Conservation (phyloP, 2,329 filamentous ascomycete genomes). For the Bimuria novae-zelandiae region DNA sequence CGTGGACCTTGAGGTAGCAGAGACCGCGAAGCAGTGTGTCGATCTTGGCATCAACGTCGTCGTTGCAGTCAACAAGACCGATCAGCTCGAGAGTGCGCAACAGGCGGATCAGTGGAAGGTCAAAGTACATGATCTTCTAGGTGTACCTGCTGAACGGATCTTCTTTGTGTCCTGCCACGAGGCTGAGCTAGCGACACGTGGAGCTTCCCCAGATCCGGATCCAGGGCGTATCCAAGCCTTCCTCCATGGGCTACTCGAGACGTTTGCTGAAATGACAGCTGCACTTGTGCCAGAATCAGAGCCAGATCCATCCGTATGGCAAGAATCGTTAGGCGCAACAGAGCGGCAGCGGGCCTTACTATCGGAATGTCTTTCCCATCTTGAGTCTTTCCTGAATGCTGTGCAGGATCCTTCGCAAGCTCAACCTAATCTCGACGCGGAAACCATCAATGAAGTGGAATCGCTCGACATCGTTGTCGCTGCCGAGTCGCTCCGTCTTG, state of each 20-base stretch:
- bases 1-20: conserved; percentile 62
- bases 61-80: conserved; percentile 65
- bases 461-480: conserved; percentile 86
- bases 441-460: conserved; percentile 20
- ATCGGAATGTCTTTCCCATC: conserved; percentile 69
- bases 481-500: conserved; percentile 79
- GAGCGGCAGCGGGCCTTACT: conserved; percentile 86
- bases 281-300: conserved; percentile 49
- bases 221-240: conserved; percentile 71
- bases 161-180: conserved; percentile 75
- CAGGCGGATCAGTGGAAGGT: conserved; percentile 23
- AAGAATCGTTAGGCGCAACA: conserved; percentile 87
- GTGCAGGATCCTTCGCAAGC: conserved; percentile 41
- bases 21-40: conserved; percentile 57
- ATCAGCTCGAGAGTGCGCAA: conserved; percentile 51
- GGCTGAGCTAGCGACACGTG: conserved; percentile 43
- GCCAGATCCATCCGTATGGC: conserved; percentile 68
- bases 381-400: conserved; percentile 73
- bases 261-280: conserved; percentile 73
- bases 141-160: conserved; percentile 49
- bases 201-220: conserved; percentile 42
- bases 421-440: neutral
- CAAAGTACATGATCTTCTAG: conserved; percentile 26
- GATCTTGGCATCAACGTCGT: conserved; percentile 58
- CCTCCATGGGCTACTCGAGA: conserved; percentile 66